phyloP scores from a whole-genome alignment of 2,329 filamentous ascomycete genomes.

The Colletotrichum lentis region DNA sequence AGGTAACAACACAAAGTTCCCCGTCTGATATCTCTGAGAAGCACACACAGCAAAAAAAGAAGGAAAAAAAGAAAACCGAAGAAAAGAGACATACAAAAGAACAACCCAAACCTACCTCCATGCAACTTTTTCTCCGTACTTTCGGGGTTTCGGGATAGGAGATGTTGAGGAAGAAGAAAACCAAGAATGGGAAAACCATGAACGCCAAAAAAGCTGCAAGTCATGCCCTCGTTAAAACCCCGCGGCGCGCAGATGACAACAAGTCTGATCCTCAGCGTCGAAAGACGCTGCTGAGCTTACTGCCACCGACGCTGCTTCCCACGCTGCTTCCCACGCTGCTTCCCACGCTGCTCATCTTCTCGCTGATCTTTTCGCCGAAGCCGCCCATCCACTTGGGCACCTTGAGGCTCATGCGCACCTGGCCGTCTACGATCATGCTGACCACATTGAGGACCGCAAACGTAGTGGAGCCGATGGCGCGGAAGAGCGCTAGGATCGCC shows the following conservation, averaged over 20 bases:
- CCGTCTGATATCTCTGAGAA: slow-evolving; percentile 13
- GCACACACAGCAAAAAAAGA: not conserved
- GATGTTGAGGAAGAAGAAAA: not conserved
- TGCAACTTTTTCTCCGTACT: slow-evolving; percentile 4
- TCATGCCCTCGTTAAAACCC: not conserved
- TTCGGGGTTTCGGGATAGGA: not conserved
- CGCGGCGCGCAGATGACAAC: not conserved
- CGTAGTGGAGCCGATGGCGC: slow-evolving; percentile 80
- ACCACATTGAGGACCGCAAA: slow-evolving; percentile 87
- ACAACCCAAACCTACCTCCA: slow-evolving; percentile 16
- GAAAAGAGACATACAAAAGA: not conserved
- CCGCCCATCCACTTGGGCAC: slow-evolving; percentile 60
- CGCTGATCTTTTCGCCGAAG: slow-evolving; percentile 56
- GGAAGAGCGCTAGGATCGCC: slow-evolving; percentile 84
- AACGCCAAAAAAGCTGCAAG: slow-evolving; percentile 34
- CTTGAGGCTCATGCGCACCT: slow-evolving; percentile 69
- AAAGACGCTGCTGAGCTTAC: slow-evolving; percentile 29
- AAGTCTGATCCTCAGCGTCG: slow-evolving; percentile 1
- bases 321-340: slow-evolving; percentile 57
- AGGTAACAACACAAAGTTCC: not conserved
- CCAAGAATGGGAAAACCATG: not conserved
- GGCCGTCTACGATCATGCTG: slow-evolving; percentile 86
- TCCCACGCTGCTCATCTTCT: slow-evolving; percentile 60
- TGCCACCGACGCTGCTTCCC: slow-evolving; percentile 41
- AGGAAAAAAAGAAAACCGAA: too few relatives aligned